These are phyloP conservation scores for Cyclotella cryptica DNA, from an alignment of 108 stramenopile species.

Conservation along the genomic window DNA sequence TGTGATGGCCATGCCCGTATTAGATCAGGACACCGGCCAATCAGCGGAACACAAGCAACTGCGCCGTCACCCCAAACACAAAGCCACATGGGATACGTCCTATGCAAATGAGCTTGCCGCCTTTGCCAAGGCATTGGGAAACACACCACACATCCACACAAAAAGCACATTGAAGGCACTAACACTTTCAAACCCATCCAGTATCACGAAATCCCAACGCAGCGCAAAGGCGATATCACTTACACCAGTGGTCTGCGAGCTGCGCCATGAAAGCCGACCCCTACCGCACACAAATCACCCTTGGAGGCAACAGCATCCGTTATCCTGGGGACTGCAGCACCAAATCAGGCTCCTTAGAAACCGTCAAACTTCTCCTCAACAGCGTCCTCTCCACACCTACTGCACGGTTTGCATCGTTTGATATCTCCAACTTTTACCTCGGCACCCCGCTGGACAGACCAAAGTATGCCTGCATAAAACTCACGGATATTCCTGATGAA, in stretches of 20 bases:
- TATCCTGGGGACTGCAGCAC: neutral
- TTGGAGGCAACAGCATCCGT: too few relatives aligned
- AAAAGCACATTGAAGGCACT: too few relatives aligned
- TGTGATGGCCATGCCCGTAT: neutral
- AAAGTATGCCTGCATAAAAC: neutral
- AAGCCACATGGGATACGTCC: slow-evolving; percentile 9
- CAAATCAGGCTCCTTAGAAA: neutral
- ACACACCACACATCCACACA: neutral
- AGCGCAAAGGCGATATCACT: neutral
- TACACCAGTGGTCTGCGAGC: neutral
- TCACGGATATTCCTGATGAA: neutral
- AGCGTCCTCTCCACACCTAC: neutral
- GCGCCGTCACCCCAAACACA: neutral
- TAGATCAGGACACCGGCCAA: neutral
- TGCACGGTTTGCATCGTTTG: neutral
- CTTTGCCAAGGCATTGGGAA: slow-evolving; percentile 14
- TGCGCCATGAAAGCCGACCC: neutral
- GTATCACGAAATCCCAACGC: neutral
- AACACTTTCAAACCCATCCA: neutral
- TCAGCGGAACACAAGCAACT: slow-evolving; percentile 2
- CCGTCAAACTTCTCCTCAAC: neutral
- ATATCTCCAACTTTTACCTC: neutral
- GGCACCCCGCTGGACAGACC: neutral
- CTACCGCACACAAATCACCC: neutral
- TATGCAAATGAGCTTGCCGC: neutral